Base-by-base conservation (phyloP, 768 basidiomycete genomes). In the Fistulinella prunicolor region DNA sequence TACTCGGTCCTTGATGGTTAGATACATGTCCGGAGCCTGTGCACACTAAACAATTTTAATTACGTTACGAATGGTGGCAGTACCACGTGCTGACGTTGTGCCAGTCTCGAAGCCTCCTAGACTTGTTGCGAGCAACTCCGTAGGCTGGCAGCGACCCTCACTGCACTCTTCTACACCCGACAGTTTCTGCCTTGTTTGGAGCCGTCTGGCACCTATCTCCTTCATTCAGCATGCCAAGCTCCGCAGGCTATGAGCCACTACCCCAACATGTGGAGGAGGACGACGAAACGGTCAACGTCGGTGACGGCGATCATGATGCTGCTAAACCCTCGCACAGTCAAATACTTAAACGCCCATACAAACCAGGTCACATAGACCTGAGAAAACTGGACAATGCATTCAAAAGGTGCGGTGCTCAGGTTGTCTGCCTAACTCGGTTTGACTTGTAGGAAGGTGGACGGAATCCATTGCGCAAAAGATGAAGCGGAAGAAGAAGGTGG, bases 381-480 rank as follows among this genome's bases (percentile, higher is more conserved):
- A 77, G 80, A 34, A 88, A 88, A 60, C 63, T 92, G 48, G 89
- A 92, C 62, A 80, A 75, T 61, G 89, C 89, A 6, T 92, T 92
- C 73, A 91, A 91, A 68, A 77, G 86, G 84, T 83, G 40, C 35
- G 72, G 36, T 38, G 9, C 26, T 19, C 17, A 20, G 14, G 19
- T 49, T 24, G 21, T 26, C 35, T 35, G 20, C 9, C 44, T 26
- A 40, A n/a, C 35, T 29, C 43, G 23, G 29, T 34, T 26, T 52
- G 42, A 44, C 38, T 34, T 9, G 37, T 44, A 10, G 36, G 19
- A 21, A 88, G 87, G 62, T 93, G 89, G 89, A 92, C 89, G 12
- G 82, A 87, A 58, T 86, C 85, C 45, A 91, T 93, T 56, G 85
- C 89, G 1, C 84, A 89, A 69, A 89, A 86, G 67, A 81, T 93